These are phyloP conservation scores for Hypericum perforatum DNA, from an alignment of 345 rosid species.

Conservation along the genomic window DNA sequence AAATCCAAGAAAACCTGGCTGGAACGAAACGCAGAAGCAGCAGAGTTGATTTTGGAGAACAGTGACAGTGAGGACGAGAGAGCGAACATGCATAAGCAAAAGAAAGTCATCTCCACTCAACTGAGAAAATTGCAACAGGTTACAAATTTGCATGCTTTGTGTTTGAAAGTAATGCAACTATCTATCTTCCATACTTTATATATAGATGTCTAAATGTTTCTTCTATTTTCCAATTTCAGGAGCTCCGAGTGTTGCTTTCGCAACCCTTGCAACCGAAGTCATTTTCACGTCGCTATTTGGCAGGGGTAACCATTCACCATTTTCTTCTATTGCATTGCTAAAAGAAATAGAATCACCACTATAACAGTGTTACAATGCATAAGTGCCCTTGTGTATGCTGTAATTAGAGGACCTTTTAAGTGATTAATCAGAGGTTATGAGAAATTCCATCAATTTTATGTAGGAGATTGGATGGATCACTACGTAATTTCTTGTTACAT, in stretches of 20 bases:
- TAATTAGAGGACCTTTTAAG: no score
- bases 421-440: no score
- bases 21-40: conserved; percentile 65
- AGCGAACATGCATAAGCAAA: conserved; percentile 50
- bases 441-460: no score
- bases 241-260: conserved; percentile 55
- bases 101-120: conserved; percentile 45
- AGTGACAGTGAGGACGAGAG: conserved; percentile 86
- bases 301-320: conserved; percentile 49
- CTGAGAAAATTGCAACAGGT: conserved; percentile 68
- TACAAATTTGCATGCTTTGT: neutral
- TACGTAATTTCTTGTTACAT: no score
- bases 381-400: no score
- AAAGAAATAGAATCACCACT: neutral
- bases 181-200: neutral
- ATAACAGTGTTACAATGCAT: neutral
- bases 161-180: neutral
- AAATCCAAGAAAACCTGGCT: conserved; percentile 76
- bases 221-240: conserved; percentile 37
- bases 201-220: neutral
- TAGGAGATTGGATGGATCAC: no score
- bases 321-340: neutral
- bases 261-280: conserved; percentile 70
- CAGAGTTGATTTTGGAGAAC: conserved; percentile 58
- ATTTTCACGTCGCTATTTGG: conserved; percentile 78